These are phyloP conservation scores for Plectosphaerella cucumerina DNA, from an alignment of 2,329 filamentous ascomycete species.

Conservation along the genomic window DNA sequence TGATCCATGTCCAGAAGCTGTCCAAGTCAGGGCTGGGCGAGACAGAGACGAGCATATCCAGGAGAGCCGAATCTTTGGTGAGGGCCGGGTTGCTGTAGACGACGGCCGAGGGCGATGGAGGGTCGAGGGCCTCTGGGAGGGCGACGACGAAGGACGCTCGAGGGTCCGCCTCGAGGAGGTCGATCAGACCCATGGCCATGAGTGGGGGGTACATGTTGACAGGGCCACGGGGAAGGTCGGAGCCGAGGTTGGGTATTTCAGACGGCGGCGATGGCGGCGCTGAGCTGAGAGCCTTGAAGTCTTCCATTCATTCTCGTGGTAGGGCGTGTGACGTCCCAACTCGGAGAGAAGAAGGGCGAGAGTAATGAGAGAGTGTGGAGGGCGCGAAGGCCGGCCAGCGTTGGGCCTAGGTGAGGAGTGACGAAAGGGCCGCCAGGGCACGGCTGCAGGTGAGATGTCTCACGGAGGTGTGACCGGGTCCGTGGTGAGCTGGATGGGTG, in stretches of 20 bases:
- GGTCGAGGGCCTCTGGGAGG: conserved; percentile 8
- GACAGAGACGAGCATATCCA: conserved; percentile 23
- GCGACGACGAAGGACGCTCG: conserved; percentile 36
- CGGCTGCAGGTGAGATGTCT: too few species aligned
- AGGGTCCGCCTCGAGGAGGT: conserved; percentile 35
- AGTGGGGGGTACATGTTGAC: conserved; percentile 12
- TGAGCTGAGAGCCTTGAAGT: too few species aligned
- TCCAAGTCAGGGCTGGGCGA: conserved; percentile 22
- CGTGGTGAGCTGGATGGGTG: too few species aligned
- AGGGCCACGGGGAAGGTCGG: not conserved
- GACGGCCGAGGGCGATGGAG: conserved; percentile 11
- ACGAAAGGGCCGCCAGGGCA: too few species aligned
- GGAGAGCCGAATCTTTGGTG: conserved; percentile 21
- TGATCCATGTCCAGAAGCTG: conserved; percentile 36
- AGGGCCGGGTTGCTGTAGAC: conserved; percentile 35
- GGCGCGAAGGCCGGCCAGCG: too few species aligned
- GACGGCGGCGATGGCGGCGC: not conserved
- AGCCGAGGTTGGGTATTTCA: not conserved
- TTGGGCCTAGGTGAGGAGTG: too few species aligned
- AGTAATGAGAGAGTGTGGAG: too few species aligned
- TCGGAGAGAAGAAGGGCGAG: too few species aligned
- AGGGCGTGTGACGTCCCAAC: too few species aligned
- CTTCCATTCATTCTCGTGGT: too few species aligned
- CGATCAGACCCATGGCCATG: conserved; percentile 26
- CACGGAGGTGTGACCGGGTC: too few species aligned